These are phyloP conservation scores for Botrytis hyacinthi DNA, from an alignment of 2,329 filamentous ascomycete genomes.

Conservation along the genomic window DNA sequence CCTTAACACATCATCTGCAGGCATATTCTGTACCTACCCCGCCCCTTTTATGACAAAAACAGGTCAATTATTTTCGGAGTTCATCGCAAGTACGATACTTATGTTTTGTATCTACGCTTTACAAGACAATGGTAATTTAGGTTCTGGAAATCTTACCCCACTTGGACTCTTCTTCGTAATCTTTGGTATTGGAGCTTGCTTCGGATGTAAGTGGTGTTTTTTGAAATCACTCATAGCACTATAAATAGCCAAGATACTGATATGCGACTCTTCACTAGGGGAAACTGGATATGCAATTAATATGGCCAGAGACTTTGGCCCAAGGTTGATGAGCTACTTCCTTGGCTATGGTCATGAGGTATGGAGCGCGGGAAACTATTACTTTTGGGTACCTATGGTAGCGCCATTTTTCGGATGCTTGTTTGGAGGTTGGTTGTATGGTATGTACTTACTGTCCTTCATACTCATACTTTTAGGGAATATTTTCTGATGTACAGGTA, in stretches of 20 bases:
- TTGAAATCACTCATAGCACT: background rate
- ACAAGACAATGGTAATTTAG: slow-evolving; percentile 54
- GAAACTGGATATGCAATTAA: slow-evolving; percentile 77
- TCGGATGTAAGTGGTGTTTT: slow-evolving; percentile 45
- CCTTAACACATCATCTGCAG: slow-evolving; percentile 51
- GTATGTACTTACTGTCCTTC: background rate
- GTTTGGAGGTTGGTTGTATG: slow-evolving; percentile 66
- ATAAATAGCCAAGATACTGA: background rate
- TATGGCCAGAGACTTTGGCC: slow-evolving; percentile 67
- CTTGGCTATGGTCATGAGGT: slow-evolving; percentile 68
- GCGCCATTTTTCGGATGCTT: slow-evolving; percentile 64
- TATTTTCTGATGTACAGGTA: background rate
- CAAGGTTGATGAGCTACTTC: slow-evolving; percentile 63
- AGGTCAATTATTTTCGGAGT: slow-evolving; percentile 70
- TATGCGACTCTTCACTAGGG: slow-evolving; percentile 43
- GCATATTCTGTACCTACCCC: slow-evolving; percentile 74
- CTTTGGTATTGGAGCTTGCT: slow-evolving; percentile 71
- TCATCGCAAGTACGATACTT: slow-evolving; percentile 63
- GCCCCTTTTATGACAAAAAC: slow-evolving; percentile 60
- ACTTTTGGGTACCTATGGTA: slow-evolving; percentile 75
- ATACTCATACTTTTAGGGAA: background rate
- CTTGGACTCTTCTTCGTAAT: slow-evolving; percentile 69
- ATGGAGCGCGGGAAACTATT: slow-evolving; percentile 65
- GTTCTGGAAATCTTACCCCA: slow-evolving; percentile 55
- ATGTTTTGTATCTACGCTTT: slow-evolving; percentile 73